These are phyloP conservation scores for Colletotrichum sp. DNA, from an alignment of 2,329 filamentous ascomycete species.

Conservation along the genomic window DNA sequence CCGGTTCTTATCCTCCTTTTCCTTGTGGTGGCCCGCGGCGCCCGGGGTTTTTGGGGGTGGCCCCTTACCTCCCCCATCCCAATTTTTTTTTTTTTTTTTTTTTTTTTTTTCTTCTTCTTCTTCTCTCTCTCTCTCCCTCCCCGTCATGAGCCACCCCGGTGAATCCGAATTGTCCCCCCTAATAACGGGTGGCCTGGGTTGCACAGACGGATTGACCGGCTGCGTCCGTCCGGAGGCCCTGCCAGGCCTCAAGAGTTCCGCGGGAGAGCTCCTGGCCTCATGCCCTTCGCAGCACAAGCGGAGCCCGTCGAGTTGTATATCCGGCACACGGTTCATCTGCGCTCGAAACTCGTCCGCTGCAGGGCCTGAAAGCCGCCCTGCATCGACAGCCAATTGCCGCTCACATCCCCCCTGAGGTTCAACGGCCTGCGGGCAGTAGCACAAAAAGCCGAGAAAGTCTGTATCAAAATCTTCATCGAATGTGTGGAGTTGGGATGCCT, in stretches of 20 bases:
- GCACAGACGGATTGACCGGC: constrained; percentile 3
- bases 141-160: constrained; percentile 3
- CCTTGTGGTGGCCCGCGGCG: too few relatives aligned
- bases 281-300: neutral
- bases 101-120: neutral
- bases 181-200: neutral
- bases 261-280: neutral
- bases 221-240: neutral
- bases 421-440: neutral
- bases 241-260: neutral
- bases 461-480: neutral
- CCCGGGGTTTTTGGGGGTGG: too few relatives aligned
- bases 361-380: neutral
- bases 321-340: constrained; percentile 12
- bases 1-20: too few relatives aligned
- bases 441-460: neutral
- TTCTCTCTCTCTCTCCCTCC: neutral
- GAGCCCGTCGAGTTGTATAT: constrained; percentile 8
- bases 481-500: neutral
- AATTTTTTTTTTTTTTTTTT: neutral
- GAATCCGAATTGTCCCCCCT: neutral
- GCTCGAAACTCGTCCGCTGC: neutral
- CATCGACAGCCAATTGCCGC: neutral
- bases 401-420: neutral
- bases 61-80: too few relatives aligned